A percentile compares a stretch with the other conserved stretches of the same genome.
phyloP scores from a whole-genome alignment of 495 filamentous ascomycete species.

The Penicillium salamii region DNA sequence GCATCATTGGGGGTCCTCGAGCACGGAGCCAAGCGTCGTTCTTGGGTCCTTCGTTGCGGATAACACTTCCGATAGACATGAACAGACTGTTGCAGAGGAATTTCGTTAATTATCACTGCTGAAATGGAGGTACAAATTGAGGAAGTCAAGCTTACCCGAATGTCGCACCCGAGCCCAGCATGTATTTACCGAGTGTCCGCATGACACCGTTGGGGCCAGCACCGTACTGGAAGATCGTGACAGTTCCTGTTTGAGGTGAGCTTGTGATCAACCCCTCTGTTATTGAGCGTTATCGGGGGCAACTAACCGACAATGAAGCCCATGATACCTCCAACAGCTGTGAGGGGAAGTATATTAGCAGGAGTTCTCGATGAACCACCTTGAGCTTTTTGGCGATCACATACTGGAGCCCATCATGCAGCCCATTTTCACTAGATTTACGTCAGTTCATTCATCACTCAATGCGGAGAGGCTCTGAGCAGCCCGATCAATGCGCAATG shows the following conservation, averaged over 20 bases:
- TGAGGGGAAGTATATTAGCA: constrained; percentile 11
- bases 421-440: constrained; percentile 83
- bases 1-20: constrained; percentile 46
- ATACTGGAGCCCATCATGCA: constrained; percentile 96
- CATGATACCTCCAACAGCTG: constrained; percentile 92
- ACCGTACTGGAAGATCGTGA: constrained; percentile 92
- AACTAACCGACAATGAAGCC: constrained; percentile 90
- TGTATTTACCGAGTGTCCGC: constrained; percentile 92
- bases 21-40: constrained; percentile 50
- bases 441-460: constrained; percentile 21
- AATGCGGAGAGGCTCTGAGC: background rate
- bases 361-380: background rate
- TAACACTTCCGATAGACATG: constrained; percentile 97
- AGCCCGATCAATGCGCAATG: background rate
- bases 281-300: background rate
- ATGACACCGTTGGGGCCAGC: constrained; percentile 90
- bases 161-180: constrained; percentile 93
- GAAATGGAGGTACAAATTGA: background rate
- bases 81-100: constrained; percentile 70
- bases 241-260: constrained; percentile 59
- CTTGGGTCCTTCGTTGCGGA: constrained; percentile 71
- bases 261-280: background rate
- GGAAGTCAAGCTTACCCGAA: constrained; percentile 69
- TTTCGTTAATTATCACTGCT: background rate
- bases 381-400: constrained; percentile 29